phyloP scores from a whole-genome alignment of 495 filamentous ascomycete genomes.

The Penicillium verhagenii region DNA sequence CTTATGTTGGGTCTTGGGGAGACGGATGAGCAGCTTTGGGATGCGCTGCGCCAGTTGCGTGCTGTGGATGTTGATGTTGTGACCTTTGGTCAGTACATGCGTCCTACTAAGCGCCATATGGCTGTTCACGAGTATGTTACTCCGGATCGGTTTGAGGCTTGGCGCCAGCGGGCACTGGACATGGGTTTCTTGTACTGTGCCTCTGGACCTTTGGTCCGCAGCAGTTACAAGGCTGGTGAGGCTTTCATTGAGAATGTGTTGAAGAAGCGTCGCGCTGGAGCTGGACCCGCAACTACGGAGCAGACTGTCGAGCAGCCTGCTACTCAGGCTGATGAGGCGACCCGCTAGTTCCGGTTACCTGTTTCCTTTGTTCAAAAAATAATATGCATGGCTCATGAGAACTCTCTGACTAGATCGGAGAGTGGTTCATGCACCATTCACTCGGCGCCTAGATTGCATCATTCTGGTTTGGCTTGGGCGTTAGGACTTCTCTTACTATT shows the following conservation, averaged over 20 bases:
- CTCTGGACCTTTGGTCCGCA: constrained; percentile 86
- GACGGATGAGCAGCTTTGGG: constrained; percentile 83
- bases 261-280: constrained; percentile 68
- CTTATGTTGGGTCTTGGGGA: constrained; percentile 96
- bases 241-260: constrained; percentile 98
- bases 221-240: constrained; percentile 96
- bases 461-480: constrained; percentile 9
- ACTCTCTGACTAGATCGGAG: background rate
- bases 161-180: constrained; percentile 85
- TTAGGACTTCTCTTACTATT: constrained; percentile 7
- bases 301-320: constrained; percentile 23
- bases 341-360: constrained; percentile 21
- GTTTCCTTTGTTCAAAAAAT: constrained; percentile 10
- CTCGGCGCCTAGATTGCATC: constrained; percentile 26
- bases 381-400: constrained; percentile 9
- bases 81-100: constrained; percentile 99
- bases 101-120: constrained; percentile 96
- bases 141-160: constrained; percentile 84
- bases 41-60: constrained; percentile 76
- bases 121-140: constrained; percentile 92
- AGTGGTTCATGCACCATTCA: constrained; percentile 8
- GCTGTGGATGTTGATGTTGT: constrained; percentile 85
- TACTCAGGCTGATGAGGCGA: constrained; percentile 25
- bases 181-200: constrained; percentile 97
- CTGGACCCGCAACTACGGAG: constrained; percentile 16